phyloP scores from a whole-genome alignment of 495 filamentous ascomycete species.

The Extremus antarcticus region DNA sequence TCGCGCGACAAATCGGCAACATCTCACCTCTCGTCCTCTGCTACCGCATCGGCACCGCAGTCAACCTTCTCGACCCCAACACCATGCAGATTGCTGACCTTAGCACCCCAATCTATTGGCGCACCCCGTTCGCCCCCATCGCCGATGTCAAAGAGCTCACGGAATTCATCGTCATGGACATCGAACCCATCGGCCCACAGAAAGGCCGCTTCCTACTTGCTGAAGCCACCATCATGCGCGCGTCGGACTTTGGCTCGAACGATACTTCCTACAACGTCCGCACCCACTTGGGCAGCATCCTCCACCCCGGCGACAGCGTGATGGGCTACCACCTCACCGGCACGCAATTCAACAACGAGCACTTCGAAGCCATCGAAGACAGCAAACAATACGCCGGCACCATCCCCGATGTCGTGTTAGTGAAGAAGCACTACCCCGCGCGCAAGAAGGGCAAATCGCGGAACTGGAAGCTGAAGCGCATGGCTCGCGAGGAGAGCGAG shows the following conservation, averaged over 20 bases:
- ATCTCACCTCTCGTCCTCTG: slow-evolving; percentile 75
- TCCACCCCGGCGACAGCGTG: slow-evolving; percentile 83
- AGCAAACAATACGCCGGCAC: slow-evolving; percentile 56
- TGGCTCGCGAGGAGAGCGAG: slow-evolving; percentile 78
- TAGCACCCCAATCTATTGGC: slow-evolving; percentile 72
- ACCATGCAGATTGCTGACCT: slow-evolving; percentile 87
- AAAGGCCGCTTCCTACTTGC: slow-evolving; percentile 76
- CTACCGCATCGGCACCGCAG: slow-evolving; percentile 73
- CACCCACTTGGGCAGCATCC: slow-evolving; percentile 78
- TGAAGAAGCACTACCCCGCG: slow-evolving; percentile 91
- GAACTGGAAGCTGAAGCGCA: slow-evolving; percentile 87
- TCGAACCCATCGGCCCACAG: slow-evolving; percentile 61
- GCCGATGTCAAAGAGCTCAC: slow-evolving; percentile 76
- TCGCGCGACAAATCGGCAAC: slow-evolving; percentile 76
- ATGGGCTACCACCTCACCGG: slow-evolving; percentile 84
- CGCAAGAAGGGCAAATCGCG: slow-evolving; percentile 71
- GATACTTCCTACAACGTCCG: slow-evolving; percentile 74
- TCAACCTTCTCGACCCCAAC: slow-evolving; percentile 81
- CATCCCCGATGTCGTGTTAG: slow-evolving; percentile 84
- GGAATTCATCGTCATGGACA: slow-evolving; percentile 92
- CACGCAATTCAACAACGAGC: slow-evolving; percentile 78
- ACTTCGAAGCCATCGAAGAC: slow-evolving; percentile 69
- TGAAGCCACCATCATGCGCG: slow-evolving; percentile 76
- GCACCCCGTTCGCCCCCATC: slow-evolving; percentile 68
- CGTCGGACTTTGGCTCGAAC: slow-evolving; percentile 81